Conservation (phyloP, 352 stramenopile species). For the Pythium phragmiticola region DNA sequence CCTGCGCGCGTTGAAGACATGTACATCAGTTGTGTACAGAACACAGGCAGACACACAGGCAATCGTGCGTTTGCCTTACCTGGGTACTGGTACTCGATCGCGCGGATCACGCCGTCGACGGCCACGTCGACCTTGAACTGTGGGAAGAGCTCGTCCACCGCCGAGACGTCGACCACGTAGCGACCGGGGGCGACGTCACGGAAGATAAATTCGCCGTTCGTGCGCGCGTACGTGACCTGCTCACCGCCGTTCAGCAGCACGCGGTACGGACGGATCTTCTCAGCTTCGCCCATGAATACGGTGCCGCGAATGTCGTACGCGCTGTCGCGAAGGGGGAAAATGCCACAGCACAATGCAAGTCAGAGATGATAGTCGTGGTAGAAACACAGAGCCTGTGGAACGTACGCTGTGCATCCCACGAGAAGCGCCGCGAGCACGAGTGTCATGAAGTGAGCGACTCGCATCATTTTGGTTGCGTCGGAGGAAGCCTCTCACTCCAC, state of each 20-base stretch:
- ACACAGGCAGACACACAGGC: too few species aligned
- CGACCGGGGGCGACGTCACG: constrained; percentile 64
- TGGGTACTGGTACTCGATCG: constrained; percentile 81
- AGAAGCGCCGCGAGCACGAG: constrained; percentile 32
- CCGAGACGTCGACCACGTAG: constrained; percentile 78
- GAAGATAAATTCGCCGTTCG: constrained; percentile 71
- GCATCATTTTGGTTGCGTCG: constrained; percentile 23
- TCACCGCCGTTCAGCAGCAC: constrained; percentile 76
- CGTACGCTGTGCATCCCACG: constrained; percentile 20
- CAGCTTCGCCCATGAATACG: constrained; percentile 43
- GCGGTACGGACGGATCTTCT: constrained; percentile 60
- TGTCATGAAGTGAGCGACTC: constrained; percentile 30
- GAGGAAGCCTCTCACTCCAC: not conserved
- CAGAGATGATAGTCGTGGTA: not conserved
- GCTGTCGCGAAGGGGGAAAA: constrained; percentile 12
- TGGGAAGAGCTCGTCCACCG: constrained; percentile 68
- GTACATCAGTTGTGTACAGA: not conserved
- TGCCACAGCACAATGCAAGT: not conserved
- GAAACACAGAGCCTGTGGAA: not conserved
- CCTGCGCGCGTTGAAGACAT: constrained; percentile 8
- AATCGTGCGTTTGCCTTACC: constrained; percentile 21
- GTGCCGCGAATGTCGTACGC: constrained; percentile 60
- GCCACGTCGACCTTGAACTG: constrained; percentile 68
- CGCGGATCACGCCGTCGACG: constrained; percentile 49
- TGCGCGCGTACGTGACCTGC: constrained; percentile 60